Conservation (phyloP, 78 protist genomes). For the Polysphondylium violaceum region DNA sequence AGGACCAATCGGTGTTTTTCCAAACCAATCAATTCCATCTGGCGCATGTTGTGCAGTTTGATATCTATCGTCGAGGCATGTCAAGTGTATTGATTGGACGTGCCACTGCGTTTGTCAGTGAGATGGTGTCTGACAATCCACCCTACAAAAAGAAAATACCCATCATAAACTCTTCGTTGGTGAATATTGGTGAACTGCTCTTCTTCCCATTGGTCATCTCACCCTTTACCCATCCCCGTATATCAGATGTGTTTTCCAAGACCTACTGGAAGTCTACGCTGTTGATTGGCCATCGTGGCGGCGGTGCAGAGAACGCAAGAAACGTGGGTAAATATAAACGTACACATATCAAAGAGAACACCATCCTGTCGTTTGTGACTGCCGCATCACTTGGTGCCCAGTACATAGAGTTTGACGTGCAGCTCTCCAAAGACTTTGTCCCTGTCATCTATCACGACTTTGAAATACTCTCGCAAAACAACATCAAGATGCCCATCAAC, state of each 20-base stretch:
- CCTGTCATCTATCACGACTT: slow-evolving; percentile 87
- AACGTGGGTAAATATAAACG: slow-evolving; percentile 50
- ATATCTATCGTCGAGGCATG: slow-evolving; percentile 59
- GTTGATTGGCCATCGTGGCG: slow-evolving; percentile 81
- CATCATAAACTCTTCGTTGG: slow-evolving; percentile 50
- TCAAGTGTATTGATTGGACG: slow-evolving; percentile 69
- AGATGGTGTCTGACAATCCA: background rate
- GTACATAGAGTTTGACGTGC: slow-evolving; percentile 88
- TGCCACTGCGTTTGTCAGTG: slow-evolving; percentile 12
- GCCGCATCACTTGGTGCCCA: slow-evolving; percentile 87
- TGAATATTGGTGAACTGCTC: slow-evolving; percentile 38
- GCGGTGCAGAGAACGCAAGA: slow-evolving; percentile 80
- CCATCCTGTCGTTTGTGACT: slow-evolving; percentile 83
- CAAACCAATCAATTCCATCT: slow-evolving; percentile 23
- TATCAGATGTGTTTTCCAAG: slow-evolving; percentile 25
- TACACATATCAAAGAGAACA: slow-evolving; percentile 87
- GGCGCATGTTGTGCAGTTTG: slow-evolving; percentile 39
- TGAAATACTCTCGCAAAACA: slow-evolving; percentile 15
- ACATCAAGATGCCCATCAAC: slow-evolving; percentile 57
- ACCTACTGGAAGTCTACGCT: slow-evolving; percentile 67
- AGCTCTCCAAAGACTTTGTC: slow-evolving; percentile 73
- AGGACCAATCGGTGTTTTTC: slow-evolving; percentile 53
- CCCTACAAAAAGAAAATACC: slow-evolving; percentile 14
- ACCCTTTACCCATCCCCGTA: slow-evolving; percentile 57
- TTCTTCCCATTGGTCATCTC: slow-evolving; percentile 54